These are phyloP conservation scores for Agroathelia rolfsii DNA, from an alignment of 1,284 basidiomycete genomes.

Conservation along the genomic window DNA sequence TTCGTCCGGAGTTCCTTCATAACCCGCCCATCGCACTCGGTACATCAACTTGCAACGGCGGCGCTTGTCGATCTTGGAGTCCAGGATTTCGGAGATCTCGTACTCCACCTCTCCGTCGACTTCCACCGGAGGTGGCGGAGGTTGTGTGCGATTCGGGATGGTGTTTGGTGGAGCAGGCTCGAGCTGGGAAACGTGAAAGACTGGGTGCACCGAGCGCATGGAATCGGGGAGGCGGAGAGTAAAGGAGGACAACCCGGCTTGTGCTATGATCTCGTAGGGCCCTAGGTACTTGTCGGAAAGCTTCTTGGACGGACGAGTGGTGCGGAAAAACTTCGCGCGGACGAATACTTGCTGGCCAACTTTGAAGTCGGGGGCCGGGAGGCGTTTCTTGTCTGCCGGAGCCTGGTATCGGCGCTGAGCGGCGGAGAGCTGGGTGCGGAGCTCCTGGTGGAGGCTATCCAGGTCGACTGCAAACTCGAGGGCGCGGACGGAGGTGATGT, in stretches of 20 bases:
- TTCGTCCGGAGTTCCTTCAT: conserved; percentile 13
- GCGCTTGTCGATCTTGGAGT: conserved; percentile 14
- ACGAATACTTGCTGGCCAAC: conserved; percentile 22
- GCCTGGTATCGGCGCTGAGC: conserved; percentile 8
- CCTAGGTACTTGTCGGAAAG: conserved; percentile 20
- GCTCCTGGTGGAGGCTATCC: no score
- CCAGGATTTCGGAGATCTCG: conserved; percentile 20
- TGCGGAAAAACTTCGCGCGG: conserved; percentile 15
- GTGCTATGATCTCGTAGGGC: conserved; percentile 20
- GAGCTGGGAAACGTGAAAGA: conserved; percentile 20
- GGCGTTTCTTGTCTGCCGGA: conserved; percentile 5
- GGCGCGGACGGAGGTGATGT: conserved; percentile 10
- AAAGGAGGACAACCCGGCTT: conserved; percentile 15
- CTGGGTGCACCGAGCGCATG: conserved; percentile 8
- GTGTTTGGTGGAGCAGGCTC: conserved; percentile 12
- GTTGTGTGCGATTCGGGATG: conserved; percentile 5
- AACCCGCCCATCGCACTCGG: conserved; percentile 13
- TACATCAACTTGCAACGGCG: conserved; percentile 13
- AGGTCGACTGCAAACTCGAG: conserved; percentile 12
- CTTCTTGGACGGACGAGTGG: conserved; percentile 21
- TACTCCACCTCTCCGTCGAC: conserved; percentile 11
- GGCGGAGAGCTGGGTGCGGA: conserved; percentile 4
- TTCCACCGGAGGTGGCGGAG: conserved; percentile 13
- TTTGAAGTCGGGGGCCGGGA: conserved; percentile 6
- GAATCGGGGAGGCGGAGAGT: conserved; percentile 16